Base-by-base conservation (phyloP, 2,329 filamentous ascomycete genomes). In the Clonostachys sp. region DNA sequence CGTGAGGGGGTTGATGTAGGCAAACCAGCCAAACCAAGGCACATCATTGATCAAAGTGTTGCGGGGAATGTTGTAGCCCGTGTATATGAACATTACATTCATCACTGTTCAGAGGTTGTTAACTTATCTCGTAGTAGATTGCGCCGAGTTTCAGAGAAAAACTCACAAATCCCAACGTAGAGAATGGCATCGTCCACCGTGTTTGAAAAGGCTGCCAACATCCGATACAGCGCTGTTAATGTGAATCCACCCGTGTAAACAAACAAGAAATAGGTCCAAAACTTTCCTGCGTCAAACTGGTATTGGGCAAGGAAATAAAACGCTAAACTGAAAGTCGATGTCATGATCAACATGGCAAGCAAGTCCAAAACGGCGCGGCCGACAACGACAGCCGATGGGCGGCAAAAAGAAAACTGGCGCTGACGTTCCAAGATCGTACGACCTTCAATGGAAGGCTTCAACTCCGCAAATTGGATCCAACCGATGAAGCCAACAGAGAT, bases 231-330 rank as follows among this genome's bases (percentile, higher is more conserved):
- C 2, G 74, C 69, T 2, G 74, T 77, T 67, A 84, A 71, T 41
- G 70, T 68, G 12, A 84, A 70, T 1, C 74, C 81, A 5, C 72
- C 72, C 18, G 73, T 66, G 56, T 80, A 83, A 2, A 79, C 76
- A 53, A 85, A 80, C 12, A 86, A 62, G 57, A 83, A 73, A 61
- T 80, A 85, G 45, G 83, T 81, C 63, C 83, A 86, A 61, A 86
- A 87, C 33, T 84, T 75, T 46, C 80, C 81, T 0, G 84, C 75
- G 41, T 80, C 75, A 43, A 83, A 70, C 49, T 84, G 77, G 6
- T 91, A 73, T 44, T 83, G 81, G 0, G 82, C 81, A 83, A 91
- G 83, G 65, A 91, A 91, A 68, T 91, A 92, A 44, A 91, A 68
- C 13, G 81, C 75, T 36, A 88, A 42, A 50, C 86, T 84, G 67